Evolutionary conservation across 176 grass and related monocot genomes (phyloP).

Genomic region (Oryza officinalis): DNA sequence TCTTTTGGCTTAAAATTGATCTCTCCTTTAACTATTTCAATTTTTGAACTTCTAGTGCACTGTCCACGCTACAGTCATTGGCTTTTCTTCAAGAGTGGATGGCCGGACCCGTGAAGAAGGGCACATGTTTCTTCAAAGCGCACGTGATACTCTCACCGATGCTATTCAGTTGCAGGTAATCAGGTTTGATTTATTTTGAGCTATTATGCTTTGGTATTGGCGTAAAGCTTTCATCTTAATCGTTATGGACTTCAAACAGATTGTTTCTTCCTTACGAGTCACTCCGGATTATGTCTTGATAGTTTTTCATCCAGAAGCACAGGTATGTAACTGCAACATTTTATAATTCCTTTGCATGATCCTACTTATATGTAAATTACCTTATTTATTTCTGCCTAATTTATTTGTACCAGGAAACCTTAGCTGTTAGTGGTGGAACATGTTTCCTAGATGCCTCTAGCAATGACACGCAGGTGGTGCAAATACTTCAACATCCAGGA

Average conservation of each 20-base stretch:
- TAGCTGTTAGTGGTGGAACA: constrained; percentile 84
- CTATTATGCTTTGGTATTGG: background rate
- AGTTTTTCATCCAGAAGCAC: constrained; percentile 78
- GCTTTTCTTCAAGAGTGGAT: constrained; percentile 45
- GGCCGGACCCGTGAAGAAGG: constrained; percentile 44
- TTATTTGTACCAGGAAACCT: constrained; percentile 65
- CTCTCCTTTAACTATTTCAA: constrained; percentile 29
- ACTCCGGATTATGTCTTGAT: constrained; percentile 70
- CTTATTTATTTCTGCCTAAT: constrained; percentile 39
- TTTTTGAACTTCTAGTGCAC: constrained; percentile 71
- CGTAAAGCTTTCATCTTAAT: constrained; percentile 31
- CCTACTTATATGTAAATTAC: background rate
- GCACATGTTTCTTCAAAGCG: constrained; percentile 43
- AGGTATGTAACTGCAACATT: constrained; percentile 50
- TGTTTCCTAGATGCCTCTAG: constrained; percentile 86
- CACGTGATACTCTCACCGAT: constrained; percentile 65
- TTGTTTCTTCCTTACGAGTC: constrained; percentile 85
- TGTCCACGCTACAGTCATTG: constrained; percentile 61
- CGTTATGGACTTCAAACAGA: constrained; percentile 47
- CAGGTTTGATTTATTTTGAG: constrained; percentile 28
- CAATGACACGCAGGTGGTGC: constrained; percentile 81
- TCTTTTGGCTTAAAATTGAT: constrained; percentile 11
- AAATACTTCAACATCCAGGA: constrained; percentile 66
- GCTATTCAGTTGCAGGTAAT: constrained; percentile 80
- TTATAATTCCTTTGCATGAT: constrained; percentile 40